Evolutionary conservation across 768 basidiomycete species (phyloP).

Genomic region (Plicaturopsis crispa): DNA sequence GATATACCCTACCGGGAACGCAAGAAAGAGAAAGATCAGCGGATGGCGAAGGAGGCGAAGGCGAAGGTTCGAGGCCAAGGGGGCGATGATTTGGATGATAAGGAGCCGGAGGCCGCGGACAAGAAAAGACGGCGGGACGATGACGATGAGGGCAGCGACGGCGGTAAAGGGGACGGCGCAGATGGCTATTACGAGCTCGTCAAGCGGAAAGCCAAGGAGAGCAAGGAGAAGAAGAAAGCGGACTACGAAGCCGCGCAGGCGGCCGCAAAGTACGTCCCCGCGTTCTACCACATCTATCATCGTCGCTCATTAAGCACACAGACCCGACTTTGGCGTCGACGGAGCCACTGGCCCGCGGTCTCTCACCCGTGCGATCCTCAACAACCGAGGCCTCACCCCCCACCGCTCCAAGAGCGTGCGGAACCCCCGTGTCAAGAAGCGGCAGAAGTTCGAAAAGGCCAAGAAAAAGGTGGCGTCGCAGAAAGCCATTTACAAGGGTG

Average conservation of each 20-base stretch:
- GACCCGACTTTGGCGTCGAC: conserved; percentile 26
- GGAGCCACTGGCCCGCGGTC: conserved; percentile 70
- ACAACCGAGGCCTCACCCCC: conserved; percentile 93
- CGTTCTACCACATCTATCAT: conserved; percentile 8
- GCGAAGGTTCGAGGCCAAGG: conserved; percentile 33
- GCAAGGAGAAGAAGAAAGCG: conserved; percentile 73
- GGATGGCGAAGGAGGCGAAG: conserved; percentile 45
- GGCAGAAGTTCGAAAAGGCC: conserved; percentile 88
- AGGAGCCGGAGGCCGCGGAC: conserved; percentile 34
- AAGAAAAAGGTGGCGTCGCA: conserved; percentile 88
- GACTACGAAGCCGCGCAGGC: conserved; percentile 66
- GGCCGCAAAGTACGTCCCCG: conserved; percentile 43
- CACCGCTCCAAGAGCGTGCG: conserved; percentile 82
- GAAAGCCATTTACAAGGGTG: conserved; percentile 90
- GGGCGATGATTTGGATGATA: conserved; percentile 63
- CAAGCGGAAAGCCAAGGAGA: conserved; percentile 60
- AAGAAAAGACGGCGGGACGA: conserved; percentile 27
- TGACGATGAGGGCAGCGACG: conserved; percentile 26
- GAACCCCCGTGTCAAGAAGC: conserved; percentile 97
- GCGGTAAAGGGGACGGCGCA: conserved; percentile 35
- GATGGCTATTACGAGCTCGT: conserved; percentile 92
- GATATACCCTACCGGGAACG: conserved; percentile 87
- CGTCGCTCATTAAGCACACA: conserved; percentile 8
- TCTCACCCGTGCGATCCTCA: conserved; percentile 84
- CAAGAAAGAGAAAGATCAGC: conserved; percentile 52